These are phyloP conservation scores for Articulospora tetracladia DNA, from an alignment of 495 filamentous ascomycete genomes.

Conservation along the genomic window DNA sequence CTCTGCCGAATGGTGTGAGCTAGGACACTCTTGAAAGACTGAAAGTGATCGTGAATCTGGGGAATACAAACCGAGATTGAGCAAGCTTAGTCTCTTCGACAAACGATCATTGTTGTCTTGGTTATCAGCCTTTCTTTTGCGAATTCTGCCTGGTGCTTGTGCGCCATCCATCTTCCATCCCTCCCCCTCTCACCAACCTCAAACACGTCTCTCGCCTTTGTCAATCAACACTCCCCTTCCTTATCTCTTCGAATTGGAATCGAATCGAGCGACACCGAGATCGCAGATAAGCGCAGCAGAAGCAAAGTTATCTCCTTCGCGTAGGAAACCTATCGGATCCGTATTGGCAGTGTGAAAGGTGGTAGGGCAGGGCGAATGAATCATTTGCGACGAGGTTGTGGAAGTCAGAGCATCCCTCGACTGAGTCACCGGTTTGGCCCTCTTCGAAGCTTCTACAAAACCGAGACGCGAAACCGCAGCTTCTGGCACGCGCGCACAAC, in stretches of 20 bases:
- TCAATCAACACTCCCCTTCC: constrained; percentile 1
- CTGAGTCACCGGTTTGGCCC: constrained; percentile 22
- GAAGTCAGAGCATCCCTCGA: constrained; percentile 12
- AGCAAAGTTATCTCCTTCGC: constrained; percentile 1
- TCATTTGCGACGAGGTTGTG: constrained; percentile 21
- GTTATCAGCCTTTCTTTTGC: constrained; percentile 51
- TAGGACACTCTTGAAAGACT: neutral
- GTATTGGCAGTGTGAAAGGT: neutral
- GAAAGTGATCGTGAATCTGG: neutral
- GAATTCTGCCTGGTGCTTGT: constrained; percentile 30
- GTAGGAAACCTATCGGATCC: constrained; percentile 1
- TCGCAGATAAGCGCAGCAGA: neutral
- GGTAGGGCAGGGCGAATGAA: constrained; percentile 22
- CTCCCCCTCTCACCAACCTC: constrained; percentile 2
- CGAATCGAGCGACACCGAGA: constrained; percentile 1
- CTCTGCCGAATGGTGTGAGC: constrained; percentile 34
- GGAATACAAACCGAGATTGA: constrained; percentile 69
- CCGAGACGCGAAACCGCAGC: constrained; percentile 7
- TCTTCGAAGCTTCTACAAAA: constrained; percentile 14
- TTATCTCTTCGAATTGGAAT: neutral
- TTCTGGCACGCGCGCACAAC: constrained; percentile 6
- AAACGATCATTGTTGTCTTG: constrained; percentile 54
- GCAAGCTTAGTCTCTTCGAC: constrained; percentile 73
- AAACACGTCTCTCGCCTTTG: neutral
- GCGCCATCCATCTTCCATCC: constrained; percentile 29